Percentiles rank a stretch among this genome's conserved stretches.
Conservation (phyloP, 352 stramenopile species). For the Phytophthora cactorum region DNA sequence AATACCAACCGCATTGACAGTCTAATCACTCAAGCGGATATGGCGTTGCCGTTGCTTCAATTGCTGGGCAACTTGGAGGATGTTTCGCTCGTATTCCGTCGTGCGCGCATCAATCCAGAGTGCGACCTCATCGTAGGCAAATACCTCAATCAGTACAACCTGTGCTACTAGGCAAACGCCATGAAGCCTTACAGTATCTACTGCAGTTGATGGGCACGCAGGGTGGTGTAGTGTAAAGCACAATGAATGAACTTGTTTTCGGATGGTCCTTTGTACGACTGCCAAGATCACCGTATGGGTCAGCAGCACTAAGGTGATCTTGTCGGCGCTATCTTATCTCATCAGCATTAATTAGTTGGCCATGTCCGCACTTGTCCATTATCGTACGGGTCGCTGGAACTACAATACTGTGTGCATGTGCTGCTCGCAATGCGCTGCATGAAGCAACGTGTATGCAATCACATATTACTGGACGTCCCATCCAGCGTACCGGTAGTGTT, state of each 20-base stretch:
- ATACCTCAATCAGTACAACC: background rate
- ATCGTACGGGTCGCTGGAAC: too few relatives aligned
- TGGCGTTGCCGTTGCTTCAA: slow-evolving; percentile 7
- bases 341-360: background rate
- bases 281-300: too few relatives aligned
- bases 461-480: background rate
- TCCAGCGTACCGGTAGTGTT: background rate
- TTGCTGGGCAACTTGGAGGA: slow-evolving; percentile 5
- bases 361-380: background rate
- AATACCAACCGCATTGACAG: background rate
- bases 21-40: slow-evolving; percentile 6
- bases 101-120: background rate
- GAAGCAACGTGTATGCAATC: background rate
- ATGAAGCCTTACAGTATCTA: too few relatives aligned
- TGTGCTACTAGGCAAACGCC: too few relatives aligned
- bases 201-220: too few relatives aligned
- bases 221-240: too few relatives aligned
- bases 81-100: background rate
- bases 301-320: background rate
- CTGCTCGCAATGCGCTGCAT: too few relatives aligned
- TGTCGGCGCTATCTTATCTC: background rate
- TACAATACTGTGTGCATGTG: too few relatives aligned
- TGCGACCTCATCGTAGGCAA: slow-evolving; percentile 3
- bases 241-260: too few relatives aligned
- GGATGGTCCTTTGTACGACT: too few relatives aligned